Evolutionary conservation across 306 rosid species (phyloP).

Genomic region (Pachyrhizus erosus): DNA sequence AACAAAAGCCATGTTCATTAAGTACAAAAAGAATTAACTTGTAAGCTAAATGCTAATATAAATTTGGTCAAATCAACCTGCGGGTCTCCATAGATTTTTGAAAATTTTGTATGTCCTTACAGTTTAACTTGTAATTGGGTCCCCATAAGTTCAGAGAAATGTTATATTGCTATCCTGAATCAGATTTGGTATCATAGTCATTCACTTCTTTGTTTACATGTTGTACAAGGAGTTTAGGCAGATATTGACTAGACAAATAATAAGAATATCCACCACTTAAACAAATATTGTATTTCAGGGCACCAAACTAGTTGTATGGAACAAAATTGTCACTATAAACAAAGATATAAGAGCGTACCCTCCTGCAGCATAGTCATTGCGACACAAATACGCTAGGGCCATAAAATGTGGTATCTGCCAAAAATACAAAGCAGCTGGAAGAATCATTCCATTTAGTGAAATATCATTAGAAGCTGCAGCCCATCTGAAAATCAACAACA

Average conservation of each 20-base stretch:
- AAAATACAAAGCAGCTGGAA: conserved; percentile 96
- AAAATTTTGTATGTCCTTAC: neutral
- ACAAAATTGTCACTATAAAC: conserved; percentile 5
- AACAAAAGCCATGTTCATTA: neutral
- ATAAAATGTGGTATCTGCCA: conserved; percentile 99
- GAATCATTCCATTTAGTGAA: conserved; percentile 80
- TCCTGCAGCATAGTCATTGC: conserved; percentile 91
- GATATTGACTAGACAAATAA: conserved; percentile 14
- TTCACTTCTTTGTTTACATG: neutral
- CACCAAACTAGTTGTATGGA: conserved; percentile 20
- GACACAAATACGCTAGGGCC: conserved; percentile 98
- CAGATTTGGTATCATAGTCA: neutral
- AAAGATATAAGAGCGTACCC: conserved; percentile 64
- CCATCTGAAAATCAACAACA: conserved; percentile 67
- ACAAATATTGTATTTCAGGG: neutral
- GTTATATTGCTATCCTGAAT: neutral
- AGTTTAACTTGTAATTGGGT: neutral
- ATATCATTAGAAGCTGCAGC: conserved; percentile 88
- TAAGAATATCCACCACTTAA: neutral
- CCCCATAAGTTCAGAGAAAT: neutral
- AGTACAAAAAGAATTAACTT: neutral
- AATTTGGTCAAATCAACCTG: conserved; percentile 6
- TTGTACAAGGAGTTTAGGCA: neutral
- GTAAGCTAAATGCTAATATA: neutral
- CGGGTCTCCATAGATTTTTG: neutral